Conservation (phyloP, 228 moss, liverwort and hornwort species). For the Sphagnum fallax region DNA sequence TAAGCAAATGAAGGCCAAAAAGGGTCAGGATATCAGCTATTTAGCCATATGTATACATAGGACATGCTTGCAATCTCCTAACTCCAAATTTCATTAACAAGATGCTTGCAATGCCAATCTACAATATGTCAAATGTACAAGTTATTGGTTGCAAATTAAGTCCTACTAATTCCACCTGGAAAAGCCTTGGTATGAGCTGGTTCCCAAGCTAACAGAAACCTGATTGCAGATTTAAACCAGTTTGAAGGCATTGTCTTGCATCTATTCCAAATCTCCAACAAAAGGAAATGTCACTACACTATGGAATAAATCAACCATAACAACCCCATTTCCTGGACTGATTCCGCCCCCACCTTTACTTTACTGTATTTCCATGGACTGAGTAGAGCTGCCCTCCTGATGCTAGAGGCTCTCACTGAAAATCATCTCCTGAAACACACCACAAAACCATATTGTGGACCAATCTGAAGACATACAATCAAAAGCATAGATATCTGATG, state of each 20-base stretch:
- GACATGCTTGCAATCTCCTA: no score
- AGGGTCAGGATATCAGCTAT: no score
- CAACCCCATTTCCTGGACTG: background rate
- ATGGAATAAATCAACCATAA: background rate
- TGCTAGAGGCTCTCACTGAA: slow-evolving; percentile 41
- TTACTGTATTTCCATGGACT: no score
- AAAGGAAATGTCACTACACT: background rate
- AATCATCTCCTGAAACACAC: slow-evolving; percentile 43
- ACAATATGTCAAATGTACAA: background rate
- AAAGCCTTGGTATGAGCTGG: background rate
- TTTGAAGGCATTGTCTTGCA: background rate
- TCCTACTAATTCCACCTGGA: background rate
- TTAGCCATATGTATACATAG: no score
- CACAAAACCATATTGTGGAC: no score
- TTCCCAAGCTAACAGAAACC: background rate
- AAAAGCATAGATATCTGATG: no score
- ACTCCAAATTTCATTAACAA: background rate
- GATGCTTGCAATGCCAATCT: background rate
- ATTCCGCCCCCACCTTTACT: background rate
- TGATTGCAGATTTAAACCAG: background rate
- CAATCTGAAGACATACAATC: no score
- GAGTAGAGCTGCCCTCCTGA: background rate
- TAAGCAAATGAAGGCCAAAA: no score
- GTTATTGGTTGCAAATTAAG: background rate
- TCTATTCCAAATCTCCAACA: background rate